Conservation (phyloP, 108 stramenopile species). For the Aurantiochytrium sp. region DNA sequence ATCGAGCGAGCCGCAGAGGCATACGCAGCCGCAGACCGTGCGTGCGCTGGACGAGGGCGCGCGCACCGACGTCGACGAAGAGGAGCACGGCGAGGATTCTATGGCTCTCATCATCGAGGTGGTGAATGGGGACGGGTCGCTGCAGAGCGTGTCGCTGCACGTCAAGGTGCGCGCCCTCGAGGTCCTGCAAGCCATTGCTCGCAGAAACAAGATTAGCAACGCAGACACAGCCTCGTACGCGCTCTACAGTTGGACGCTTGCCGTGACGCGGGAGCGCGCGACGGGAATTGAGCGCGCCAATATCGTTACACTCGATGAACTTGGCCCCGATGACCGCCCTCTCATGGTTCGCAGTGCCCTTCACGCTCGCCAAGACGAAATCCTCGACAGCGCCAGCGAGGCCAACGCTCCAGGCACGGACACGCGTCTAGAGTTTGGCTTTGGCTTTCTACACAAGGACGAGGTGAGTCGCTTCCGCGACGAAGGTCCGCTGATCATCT, state of each 20-base stretch:
- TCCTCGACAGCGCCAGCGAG: not conserved
- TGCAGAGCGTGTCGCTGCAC: conserved; percentile 2
- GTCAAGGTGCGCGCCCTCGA: not conserved
- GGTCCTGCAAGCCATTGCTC: not conserved
- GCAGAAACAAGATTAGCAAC: not conserved
- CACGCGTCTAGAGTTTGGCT: not conserved
- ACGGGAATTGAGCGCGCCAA: not conserved
- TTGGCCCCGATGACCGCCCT: not conserved
- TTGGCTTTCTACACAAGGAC: not conserved
- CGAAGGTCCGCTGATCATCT: not conserved
- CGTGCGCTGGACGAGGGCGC: no score
- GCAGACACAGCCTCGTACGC: not conserved
- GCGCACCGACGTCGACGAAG: no score
- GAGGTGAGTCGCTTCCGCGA: not conserved
- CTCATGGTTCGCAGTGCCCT: not conserved
- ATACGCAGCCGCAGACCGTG: no score
- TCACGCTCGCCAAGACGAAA: not conserved
- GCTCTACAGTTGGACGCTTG: not conserved
- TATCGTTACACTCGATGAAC: not conserved
- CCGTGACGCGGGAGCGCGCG: not conserved
- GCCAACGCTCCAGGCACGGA: not conserved
- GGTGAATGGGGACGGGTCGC: not conserved
- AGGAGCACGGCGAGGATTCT: no score
- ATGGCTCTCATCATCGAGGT: conserved; percentile 12
- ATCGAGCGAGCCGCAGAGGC: no score